These are phyloP conservation scores for Daldinia grandis DNA, from an alignment of 495 filamentous ascomycete species.

Conservation along the genomic window DNA sequence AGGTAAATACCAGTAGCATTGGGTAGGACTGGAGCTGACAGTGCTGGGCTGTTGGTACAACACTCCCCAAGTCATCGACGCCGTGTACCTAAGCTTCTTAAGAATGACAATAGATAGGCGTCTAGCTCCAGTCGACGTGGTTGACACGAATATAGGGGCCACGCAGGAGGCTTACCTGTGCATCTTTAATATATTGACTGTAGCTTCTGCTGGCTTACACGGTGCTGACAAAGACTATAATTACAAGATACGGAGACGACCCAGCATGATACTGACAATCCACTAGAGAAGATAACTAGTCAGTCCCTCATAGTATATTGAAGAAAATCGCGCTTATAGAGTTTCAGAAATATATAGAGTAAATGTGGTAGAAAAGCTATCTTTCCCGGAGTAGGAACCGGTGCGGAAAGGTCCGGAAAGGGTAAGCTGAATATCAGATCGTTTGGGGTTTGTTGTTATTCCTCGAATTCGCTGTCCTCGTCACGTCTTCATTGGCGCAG, in stretches of 20 bases:
- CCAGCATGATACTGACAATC: not conserved
- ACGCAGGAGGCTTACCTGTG: conserved; percentile 19
- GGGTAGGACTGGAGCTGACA: conserved; percentile 17
- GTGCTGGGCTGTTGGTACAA: conserved; percentile 10
- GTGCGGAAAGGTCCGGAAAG: conserved; percentile 36
- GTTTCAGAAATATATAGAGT: conserved; percentile 5
- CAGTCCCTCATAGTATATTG: not conserved
- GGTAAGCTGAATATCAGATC: conserved; percentile 32
- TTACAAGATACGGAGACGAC: not conserved
- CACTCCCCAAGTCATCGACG: conserved; percentile 7
- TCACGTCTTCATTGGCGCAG: conserved; percentile 39
- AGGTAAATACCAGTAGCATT: conserved; percentile 18
- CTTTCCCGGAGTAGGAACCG: conserved; percentile 12
- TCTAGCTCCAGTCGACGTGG: conserved; percentile 9
- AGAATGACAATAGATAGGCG: conserved; percentile 7
- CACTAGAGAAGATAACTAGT: not conserved
- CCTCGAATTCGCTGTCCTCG: conserved; percentile 34
- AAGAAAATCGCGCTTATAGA: not conserved
- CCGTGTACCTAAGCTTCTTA: conserved; percentile 2
- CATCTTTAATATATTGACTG: conserved; percentile 6
- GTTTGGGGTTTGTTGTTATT: conserved; percentile 32
- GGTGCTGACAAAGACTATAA: conserved; percentile 14
- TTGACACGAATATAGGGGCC: conserved; percentile 17
- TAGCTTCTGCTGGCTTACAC: conserved; percentile 11
- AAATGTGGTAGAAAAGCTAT: conserved; percentile 10